A percentile compares a stretch with the other conserved stretches of the same genome.
These are phyloP conservation scores for Populus hybrid DNA, from an alignment of 441 rosid species.

Conservation along the genomic window DNA sequence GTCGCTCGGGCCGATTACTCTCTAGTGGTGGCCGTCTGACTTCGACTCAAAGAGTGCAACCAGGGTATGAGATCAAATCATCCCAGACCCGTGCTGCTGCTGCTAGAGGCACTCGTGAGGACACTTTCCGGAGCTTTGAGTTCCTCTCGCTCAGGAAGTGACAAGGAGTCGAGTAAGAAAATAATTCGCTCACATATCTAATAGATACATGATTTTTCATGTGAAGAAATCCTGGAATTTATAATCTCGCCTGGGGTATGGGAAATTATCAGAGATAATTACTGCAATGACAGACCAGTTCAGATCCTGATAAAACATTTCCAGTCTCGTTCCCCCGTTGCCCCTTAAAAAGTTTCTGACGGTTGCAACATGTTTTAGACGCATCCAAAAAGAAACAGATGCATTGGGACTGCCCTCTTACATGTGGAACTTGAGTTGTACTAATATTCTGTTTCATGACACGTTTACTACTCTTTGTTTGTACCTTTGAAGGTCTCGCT, in stretches of 20 bases:
- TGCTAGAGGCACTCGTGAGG: conserved; percentile 54
- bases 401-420: conserved; percentile 1
- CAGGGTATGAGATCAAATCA: conserved; percentile 51
- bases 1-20: conserved; percentile 53
- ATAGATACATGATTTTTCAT: conserved; percentile 6
- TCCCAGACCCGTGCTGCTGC: conserved; percentile 54
- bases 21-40: conserved; percentile 57
- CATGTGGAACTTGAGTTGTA: conserved; percentile 22
- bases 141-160: conserved; percentile 67
- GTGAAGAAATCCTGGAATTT: conserved; percentile 14
- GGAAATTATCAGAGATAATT: conserved; percentile 22
- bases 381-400: conserved; percentile 14
- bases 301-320: conserved; percentile 13
- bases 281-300: conserved; percentile 13
- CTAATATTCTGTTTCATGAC: not conserved
- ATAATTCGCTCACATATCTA: conserved; percentile 7
- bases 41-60: conserved; percentile 64
- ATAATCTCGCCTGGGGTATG: conserved; percentile 24
- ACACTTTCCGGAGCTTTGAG: conserved; percentile 78
- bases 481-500: not conserved
- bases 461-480: not conserved
- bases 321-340: not conserved
- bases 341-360: conserved; percentile 16
- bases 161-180: conserved; percentile 23
- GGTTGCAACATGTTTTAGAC: conserved; percentile 25